phyloP scores from a whole-genome alignment of 2,329 filamentous ascomycete species.

The Tolypocladium ophioglossoides region DNA sequence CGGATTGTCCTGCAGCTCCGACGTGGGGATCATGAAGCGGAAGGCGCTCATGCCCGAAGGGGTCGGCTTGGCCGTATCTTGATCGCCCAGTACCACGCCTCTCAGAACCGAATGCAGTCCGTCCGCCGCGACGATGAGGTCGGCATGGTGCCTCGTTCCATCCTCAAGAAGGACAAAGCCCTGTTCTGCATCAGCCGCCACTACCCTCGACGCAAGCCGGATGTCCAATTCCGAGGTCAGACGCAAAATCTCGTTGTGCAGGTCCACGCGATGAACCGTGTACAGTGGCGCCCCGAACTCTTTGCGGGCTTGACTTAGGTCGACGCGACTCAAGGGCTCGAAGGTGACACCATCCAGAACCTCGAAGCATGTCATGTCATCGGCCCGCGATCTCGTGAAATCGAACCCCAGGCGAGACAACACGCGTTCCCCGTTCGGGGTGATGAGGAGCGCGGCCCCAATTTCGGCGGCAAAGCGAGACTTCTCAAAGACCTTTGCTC shows the following conservation, averaged over 20 bases:
- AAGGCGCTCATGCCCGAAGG: slow-evolving; percentile 1
- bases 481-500: slow-evolving; percentile 1
- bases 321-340: background rate
- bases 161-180: slow-evolving; percentile 1
- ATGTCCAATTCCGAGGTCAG: background rate
- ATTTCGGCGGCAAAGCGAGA: slow-evolving; percentile 1
- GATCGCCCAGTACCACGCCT: background rate
- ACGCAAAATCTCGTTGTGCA: slow-evolving; percentile 4
- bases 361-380: background rate
- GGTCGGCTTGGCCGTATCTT: background rate
- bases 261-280: slow-evolving; percentile 3
- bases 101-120: slow-evolving; percentile 3
- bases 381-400: background rate
- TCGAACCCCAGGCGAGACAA: slow-evolving; percentile 1
- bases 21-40: slow-evolving; percentile 2
- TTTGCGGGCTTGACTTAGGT: background rate
- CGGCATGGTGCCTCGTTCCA: background rate
- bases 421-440: slow-evolving; percentile 2
- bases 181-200: background rate
- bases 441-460: slow-evolving; percentile 3
- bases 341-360: background rate
- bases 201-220: background rate
- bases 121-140: slow-evolving; percentile 3
- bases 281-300: slow-evolving; percentile 1
- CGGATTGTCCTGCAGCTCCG: background rate